A percentile compares a stretch with the other conserved stretches of the same genome.
Conservation (phyloP, 2,329 filamentous ascomycete species). For the Aspergillus novoparasiticus region DNA sequence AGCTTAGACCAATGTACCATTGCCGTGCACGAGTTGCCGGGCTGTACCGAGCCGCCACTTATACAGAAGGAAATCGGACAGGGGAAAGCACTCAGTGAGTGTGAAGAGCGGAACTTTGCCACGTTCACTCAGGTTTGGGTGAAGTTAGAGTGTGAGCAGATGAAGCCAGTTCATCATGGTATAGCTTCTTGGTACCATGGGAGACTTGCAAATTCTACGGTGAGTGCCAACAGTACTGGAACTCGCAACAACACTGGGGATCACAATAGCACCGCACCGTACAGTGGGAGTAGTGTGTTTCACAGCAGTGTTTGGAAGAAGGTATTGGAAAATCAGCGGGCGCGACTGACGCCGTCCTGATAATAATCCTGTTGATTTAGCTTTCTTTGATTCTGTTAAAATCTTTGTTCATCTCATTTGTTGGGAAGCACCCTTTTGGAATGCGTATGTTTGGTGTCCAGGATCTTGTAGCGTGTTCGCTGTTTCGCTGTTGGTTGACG, state of each 20-base stretch:
- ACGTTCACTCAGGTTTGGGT: constrained; percentile 35
- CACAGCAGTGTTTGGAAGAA: background rate
- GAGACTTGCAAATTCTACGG: background rate
- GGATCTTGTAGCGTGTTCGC: background rate
- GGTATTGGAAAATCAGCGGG: background rate
- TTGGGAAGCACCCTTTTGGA: background rate
- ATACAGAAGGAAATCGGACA: constrained; percentile 23
- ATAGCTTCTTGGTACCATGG: background rate
- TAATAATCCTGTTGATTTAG: background rate
- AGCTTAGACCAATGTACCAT: constrained; percentile 31
- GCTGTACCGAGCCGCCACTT: constrained; percentile 33
- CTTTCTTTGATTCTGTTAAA: background rate
- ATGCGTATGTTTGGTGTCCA: background rate
- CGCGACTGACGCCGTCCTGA: background rate
- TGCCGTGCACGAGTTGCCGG: constrained; percentile 36
- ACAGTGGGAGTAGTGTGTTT: background rate
- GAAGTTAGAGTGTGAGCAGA: constrained; percentile 29
- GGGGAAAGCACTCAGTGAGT: constrained; percentile 25
- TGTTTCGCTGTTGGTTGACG: background rate
- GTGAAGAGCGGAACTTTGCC: constrained; percentile 25
- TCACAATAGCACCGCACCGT: background rate
- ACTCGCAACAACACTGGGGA: background rate
- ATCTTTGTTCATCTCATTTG: background rate
- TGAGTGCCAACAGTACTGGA: background rate
- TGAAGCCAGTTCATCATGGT: background rate